Evolutionary conservation across 768 basidiomycete genomes (phyloP).

Genomic region (Leccinellum luteum): DNA sequence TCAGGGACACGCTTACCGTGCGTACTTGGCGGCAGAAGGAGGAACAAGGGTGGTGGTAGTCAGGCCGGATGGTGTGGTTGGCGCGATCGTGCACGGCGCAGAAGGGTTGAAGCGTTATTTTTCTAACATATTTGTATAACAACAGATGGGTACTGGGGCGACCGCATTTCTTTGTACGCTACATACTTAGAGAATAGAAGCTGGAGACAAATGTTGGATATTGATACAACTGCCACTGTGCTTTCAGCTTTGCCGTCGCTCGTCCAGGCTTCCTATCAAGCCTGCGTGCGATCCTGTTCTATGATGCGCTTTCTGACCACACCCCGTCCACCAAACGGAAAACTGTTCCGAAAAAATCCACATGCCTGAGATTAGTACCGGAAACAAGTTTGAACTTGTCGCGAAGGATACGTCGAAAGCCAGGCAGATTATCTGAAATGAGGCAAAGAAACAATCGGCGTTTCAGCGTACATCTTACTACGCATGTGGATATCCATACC

Average conservation of each 20-base stretch:
- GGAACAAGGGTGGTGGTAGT: neutral
- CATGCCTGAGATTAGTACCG: neutral
- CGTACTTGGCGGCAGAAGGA: neutral
- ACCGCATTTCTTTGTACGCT: no score
- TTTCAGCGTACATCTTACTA: slow-evolving; percentile 5
- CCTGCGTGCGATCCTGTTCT: neutral
- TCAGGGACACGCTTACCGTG: neutral
- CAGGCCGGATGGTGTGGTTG: slow-evolving; percentile 17
- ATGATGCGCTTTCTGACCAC: slow-evolving; percentile 2
- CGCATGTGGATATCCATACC: neutral
- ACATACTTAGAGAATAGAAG: no score
- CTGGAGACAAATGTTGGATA: no score
- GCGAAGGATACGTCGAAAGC: neutral
- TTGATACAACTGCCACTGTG: no score
- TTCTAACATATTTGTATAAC: neutral
- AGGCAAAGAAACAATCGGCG: neutral
- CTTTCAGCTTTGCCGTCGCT: no score
- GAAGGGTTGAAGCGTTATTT: neutral
- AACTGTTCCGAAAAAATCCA: neutral
- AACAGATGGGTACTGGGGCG: no score
- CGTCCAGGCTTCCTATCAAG: no score
- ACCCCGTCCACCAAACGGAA: slow-evolving; percentile 4
- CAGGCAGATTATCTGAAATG: neutral
- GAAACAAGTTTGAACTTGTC: neutral
- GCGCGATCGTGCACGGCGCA: neutral